These are phyloP conservation scores for Fusarium acutatum DNA, from an alignment of 2,329 filamentous ascomycete genomes.

Conservation along the genomic window DNA sequence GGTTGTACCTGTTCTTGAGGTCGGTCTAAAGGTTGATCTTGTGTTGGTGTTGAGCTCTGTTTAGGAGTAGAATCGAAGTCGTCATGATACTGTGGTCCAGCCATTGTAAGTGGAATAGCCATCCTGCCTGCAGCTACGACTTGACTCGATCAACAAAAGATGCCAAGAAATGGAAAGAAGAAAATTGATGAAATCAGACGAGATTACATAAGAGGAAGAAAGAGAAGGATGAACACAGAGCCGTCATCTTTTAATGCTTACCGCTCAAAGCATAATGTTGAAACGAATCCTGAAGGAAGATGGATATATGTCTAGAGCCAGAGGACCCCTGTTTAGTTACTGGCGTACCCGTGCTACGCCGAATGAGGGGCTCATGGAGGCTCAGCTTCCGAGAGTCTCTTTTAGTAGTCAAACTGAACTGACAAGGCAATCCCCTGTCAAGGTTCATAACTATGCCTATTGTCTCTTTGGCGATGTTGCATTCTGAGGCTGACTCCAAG, in stretches of 20 bases:
- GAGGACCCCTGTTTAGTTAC: not conserved
- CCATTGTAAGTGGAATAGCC: not conserved
- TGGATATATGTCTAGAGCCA: not conserved
- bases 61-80: not conserved
- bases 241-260: not conserved
- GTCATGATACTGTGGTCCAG: not conserved
- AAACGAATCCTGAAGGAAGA: slow-evolving; percentile 1
- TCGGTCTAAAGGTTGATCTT: not conserved
- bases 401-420: not conserved
- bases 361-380: slow-evolving; percentile 8
- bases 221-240: too few species aligned
- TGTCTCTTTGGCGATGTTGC: not conserved
- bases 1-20: not conserved
- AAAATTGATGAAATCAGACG: not conserved
- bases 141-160: not conserved
- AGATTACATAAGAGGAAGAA: not conserved
- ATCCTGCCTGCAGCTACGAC: not conserved
- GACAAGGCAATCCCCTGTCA: not conserved
- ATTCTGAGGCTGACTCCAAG: not conserved
- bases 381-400: slow-evolving; percentile 3
- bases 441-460: not conserved
- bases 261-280: not conserved
- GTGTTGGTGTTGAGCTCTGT: not conserved
- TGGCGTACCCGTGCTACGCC: not conserved
- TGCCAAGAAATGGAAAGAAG: not conserved